Base-by-base conservation (phyloP, 2,329 filamentous ascomycete species). In the Ramularia collo-cygni region DNA sequence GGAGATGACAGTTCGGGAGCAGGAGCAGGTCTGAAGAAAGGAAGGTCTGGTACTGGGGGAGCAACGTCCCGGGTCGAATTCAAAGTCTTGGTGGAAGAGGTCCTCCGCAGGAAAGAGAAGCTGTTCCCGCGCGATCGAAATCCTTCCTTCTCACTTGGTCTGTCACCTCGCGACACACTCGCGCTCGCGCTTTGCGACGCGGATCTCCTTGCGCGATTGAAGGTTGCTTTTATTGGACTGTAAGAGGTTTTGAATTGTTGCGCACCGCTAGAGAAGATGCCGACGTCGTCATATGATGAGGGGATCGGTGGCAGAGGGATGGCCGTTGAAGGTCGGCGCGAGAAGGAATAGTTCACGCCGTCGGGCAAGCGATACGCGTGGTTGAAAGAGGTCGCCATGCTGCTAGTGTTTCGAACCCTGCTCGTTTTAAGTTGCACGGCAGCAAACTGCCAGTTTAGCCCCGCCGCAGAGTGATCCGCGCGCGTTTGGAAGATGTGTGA, bases 361-460 rank as follows among this genome's bases (percentile, higher is more conserved):
- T 53, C 52, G 28, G 42, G 41, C 40, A 47, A 42, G 28, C 40
- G 37, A 26, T 43, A 43, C 21, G 46, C 48, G 33, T 42, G 46
- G 27, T 34, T 47, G 28, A 49, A 48, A 37, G 47, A 47, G 40
- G 50, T 44, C 26, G 50, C 50, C 50, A 53, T 53, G 35, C 8
- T 38, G 28, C 12, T 38, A 17, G 27, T 28, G 28, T 38, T 24
- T 24, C 21, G 10, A 24, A 10, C 21, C 21, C 21, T 24, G 21
- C 21, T 24, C 21, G 21, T 24, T 24, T 24, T 24, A 24, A 24
- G 21, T 24, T 24, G 10, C 21, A 24, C 21, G 6, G 21, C 21
- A 24, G 21, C 21, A 24, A 24, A 10, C 6, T 24, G 21, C 21
- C 10, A 24, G 21, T 6, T 24, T 24, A 24, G 21, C 21, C 10